Base-by-base conservation (phyloP, 805 yeast species). In the Cyberlindnera maclurae region DNA sequence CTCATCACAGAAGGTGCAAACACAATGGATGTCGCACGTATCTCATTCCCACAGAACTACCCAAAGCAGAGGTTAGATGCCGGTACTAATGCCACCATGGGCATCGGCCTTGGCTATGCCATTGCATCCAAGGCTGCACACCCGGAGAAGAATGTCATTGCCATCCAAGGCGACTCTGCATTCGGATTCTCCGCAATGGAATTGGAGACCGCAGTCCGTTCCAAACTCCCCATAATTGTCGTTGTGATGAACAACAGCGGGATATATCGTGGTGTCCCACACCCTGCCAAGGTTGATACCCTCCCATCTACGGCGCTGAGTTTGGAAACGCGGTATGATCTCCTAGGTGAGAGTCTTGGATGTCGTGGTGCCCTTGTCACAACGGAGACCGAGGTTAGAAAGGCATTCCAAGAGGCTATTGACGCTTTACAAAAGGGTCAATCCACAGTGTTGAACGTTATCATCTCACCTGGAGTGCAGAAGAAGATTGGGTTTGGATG, bases 31-130 rank as follows among this genome's bases (percentile, higher is more conserved):
- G 65, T 74, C 16, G 79, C 86, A 2, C 63, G 88, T 34, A 64
- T 76, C 10, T 71, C 81, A 0, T 79, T 81, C 52, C 73, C 76
- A 5, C 64, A 78, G 35, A 57, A 60, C 7, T 46, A 48, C 3
- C 81, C 87, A 1, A 68, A 70, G 42, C 70, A 64, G 15, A 58
- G 85, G 29, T 57, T 81, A 16, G 89, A 81, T 50, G 84, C 85
- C 2, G 88, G 87, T 4, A 80, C 87, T 0, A 78, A 77, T 58
- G 86, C 85, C 1, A 81, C 87, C 0, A 82, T 81, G 88, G 89
- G 89, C 3, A 64, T 80, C 26, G 89, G 87, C 0, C 40, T 80
- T 13, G 85, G 86, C 0, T 81, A 81, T 50, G 80, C 82, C 2
- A 72, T 81, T 44, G 77, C 84, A 1, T 72, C 84, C 3, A 77